Conservation (phyloP, 257 asterid species). For the Coffea canephora region DNA sequence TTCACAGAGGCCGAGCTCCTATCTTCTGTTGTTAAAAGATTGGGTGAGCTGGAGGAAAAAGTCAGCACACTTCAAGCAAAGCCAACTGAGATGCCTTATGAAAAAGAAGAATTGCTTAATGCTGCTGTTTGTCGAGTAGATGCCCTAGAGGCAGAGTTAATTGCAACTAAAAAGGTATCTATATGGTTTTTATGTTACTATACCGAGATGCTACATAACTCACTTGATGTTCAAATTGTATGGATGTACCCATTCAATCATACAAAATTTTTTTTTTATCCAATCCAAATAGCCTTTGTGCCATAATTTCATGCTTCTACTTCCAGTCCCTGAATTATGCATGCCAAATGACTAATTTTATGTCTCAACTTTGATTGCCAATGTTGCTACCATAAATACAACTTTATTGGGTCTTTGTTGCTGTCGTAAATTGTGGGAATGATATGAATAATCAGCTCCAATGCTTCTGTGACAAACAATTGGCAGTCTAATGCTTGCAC, state of each 20-base stretch:
- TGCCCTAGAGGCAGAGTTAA: conserved; percentile 94
- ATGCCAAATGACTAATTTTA: neutral
- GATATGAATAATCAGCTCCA: neutral
- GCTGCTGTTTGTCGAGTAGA: conserved; percentile 98
- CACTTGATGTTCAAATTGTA: neutral
- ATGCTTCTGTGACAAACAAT: neutral
- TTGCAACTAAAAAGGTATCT: conserved; percentile 89
- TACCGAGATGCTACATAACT: neutral
- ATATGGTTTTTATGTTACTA: neutral
- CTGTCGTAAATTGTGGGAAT: neutral
- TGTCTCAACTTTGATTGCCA: neutral
- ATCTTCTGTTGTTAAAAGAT: conserved; percentile 69
- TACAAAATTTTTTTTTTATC: neutral
- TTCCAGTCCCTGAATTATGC: neutral
- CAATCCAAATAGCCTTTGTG: neutral
- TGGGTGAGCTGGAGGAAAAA: conserved; percentile 87
- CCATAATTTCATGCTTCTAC: neutral
- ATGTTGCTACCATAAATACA: neutral
- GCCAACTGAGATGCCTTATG: conserved; percentile 93
- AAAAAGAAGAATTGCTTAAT: conserved; percentile 85
- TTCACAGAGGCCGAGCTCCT: conserved; percentile 77
- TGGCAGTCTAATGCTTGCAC: neutral
- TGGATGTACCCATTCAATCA: neutral
- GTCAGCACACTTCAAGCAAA: conserved; percentile 72
- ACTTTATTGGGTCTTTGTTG: neutral